These are phyloP conservation scores for Letharia lupina DNA, from an alignment of 495 filamentous ascomycete genomes.

Conservation along the genomic window DNA sequence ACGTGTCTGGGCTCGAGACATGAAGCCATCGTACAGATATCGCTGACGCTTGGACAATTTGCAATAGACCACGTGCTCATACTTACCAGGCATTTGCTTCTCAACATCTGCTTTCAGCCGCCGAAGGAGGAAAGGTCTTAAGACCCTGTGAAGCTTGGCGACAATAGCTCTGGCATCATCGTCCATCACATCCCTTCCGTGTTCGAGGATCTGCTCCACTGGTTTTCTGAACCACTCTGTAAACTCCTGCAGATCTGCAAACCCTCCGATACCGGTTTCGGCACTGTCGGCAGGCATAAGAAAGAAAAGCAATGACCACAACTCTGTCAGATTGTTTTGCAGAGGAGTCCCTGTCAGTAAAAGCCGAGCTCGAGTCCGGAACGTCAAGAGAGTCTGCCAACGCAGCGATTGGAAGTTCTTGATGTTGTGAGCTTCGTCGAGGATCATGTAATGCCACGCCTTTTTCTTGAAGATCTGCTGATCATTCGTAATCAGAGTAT, in stretches of 20 bases:
- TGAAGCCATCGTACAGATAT: constrained; percentile 93
- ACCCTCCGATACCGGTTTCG: constrained; percentile 65
- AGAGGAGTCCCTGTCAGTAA: constrained; percentile 92
- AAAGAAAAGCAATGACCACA: constrained; percentile 97
- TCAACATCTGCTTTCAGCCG: constrained; percentile 96
- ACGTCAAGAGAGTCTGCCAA: constrained; percentile 90
- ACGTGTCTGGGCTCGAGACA: constrained; percentile 85
- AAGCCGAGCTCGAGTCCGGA: constrained; percentile 78
- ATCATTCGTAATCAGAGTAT: constrained; percentile 91
- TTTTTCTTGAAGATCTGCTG: constrained; percentile 84
- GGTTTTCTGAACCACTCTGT: constrained; percentile 89
- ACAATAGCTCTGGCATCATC: constrained; percentile 84
- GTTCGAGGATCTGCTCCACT: constrained; percentile 89
- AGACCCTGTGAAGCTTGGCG: constrained; percentile 81
- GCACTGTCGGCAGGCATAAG: constrained; percentile 78
- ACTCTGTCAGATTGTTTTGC: constrained; percentile 92
- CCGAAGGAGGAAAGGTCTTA: constrained; percentile 86
- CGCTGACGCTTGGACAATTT: constrained; percentile 89
- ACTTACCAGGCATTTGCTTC: constrained; percentile 98
- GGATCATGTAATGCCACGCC: constrained; percentile 96
- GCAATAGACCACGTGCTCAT: constrained; percentile 93
- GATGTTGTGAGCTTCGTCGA: constrained; percentile 99
- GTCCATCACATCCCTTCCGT: constrained; percentile 86
- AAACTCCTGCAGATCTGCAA: constrained; percentile 85
- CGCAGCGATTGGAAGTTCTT: constrained; percentile 97